Evolutionary conservation across 495 filamentous ascomycete species (phyloP), one percentile per base, ranked within the genome.

Genomic region (Xylaria venustula): DNA sequence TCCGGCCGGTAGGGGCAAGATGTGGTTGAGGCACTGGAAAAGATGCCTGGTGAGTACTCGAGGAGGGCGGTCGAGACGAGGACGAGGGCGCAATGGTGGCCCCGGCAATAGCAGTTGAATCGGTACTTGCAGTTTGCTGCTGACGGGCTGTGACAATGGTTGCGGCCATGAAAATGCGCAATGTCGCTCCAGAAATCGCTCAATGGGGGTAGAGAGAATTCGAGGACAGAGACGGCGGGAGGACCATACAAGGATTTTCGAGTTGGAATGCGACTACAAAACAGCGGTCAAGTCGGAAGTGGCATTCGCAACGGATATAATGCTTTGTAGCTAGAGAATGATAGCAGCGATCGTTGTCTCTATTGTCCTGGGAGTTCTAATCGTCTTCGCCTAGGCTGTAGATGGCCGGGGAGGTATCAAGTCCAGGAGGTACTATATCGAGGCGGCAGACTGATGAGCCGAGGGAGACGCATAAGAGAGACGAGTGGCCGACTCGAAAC

Each of bases 1-100:
- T 70, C 71, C 72, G 64, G 61, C 63, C 30, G 74, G 77, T 66
- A 78, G 78, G 48, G 78, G 79, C 54, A 69, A 75, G 57, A 54
- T 63, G 50, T n/a, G 61, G 64, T 22, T 46, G 53, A 30, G 54
- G 57, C 19, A 51, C 26, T 11, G 65, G 47, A 25, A 54, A 59
- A 41, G 65, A 47, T 64, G 67, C 34, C 30, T 60, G 48, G 44
- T 68, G 62, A 25, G 30, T 26, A 30, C 48, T 55, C 7, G 50
- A 30, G 40, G 40, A 14, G 40, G 53, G 23, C 6, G 23, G 53
- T 20, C 40, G 53, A 23, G 53, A 45, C 3, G 53, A 56, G 30
- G 46, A 46, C 34, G 49, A 28, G 20, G 50, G 41, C 15, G 49
- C 37, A 46, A 53, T 19, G 41, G 42, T 14, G 37, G 30, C 30